phyloP scores from a whole-genome alignment of 2,329 filamentous ascomycete genomes.

The Phialemonium atrogriseum region DNA sequence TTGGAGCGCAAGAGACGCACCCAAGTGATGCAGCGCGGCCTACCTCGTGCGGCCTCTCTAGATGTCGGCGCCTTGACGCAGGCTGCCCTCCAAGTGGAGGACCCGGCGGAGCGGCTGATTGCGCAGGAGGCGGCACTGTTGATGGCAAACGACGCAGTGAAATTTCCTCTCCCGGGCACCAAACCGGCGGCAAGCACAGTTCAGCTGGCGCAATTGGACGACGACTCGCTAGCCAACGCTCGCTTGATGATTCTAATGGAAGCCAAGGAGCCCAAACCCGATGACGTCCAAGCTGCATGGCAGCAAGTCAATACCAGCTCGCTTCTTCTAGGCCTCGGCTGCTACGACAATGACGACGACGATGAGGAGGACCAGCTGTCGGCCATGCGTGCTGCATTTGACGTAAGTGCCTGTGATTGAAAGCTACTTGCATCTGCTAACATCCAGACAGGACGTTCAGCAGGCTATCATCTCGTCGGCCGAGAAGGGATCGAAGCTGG shows the following conservation, averaged over 20 bases:
- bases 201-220: constrained; percentile 57
- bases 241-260: constrained; percentile 70
- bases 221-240: constrained; percentile 65
- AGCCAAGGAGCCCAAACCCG: constrained; percentile 41
- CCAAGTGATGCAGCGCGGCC: constrained; percentile 77
- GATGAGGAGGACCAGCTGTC: constrained; percentile 57
- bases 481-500: constrained; percentile 74
- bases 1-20: constrained; percentile 76
- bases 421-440: constrained; percentile 5
- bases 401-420: constrained; percentile 40
- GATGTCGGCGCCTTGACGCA: constrained; percentile 63
- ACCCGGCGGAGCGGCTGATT: constrained; percentile 61
- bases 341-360: constrained; percentile 70
- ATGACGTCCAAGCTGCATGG: constrained; percentile 46
- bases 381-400: constrained; percentile 63
- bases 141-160: constrained; percentile 72
- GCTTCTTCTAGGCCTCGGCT: constrained; percentile 69
- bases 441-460: constrained; percentile 51
- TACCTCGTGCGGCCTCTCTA: constrained; percentile 69
- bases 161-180: constrained; percentile 61
- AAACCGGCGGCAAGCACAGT: constrained; percentile 55
- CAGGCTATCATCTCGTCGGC: constrained; percentile 65
- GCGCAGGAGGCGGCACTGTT: constrained; percentile 70
- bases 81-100: constrained; percentile 48
- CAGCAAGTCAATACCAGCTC: constrained; percentile 43